These are phyloP conservation scores for Spathaspora sp. DNA, from an alignment of 1,139 yeast species.

Conservation along the genomic window DNA sequence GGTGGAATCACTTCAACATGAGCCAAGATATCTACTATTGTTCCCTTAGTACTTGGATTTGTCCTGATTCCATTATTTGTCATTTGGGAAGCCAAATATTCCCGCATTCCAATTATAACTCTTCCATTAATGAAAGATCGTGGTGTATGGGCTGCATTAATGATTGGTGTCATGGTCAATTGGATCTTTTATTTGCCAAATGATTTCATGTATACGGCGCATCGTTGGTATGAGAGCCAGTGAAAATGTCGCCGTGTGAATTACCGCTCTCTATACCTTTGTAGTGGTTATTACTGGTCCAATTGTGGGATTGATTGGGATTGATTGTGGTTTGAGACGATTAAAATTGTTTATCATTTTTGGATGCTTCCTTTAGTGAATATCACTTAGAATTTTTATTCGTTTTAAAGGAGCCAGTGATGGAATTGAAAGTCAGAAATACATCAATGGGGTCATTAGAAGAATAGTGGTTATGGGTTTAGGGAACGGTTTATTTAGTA, in stretches of 20 bases:
- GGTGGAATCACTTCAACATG: constrained; percentile 32
- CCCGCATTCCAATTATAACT: constrained; percentile 62
- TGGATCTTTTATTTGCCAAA: constrained; percentile 24
- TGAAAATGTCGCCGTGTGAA: constrained; percentile 62
- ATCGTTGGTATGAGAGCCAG: constrained; percentile 61
- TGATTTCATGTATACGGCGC: constrained; percentile 47
- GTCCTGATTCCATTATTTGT: constrained; percentile 53
- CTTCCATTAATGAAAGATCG: constrained; percentile 57
- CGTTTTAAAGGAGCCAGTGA: constrained; percentile 30
- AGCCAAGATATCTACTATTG: constrained; percentile 54
- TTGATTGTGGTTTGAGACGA: constrained; percentile 54
- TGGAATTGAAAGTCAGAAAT: constrained; percentile 23
- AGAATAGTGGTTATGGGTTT: constrained; percentile 65
- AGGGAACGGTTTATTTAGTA: constrained; percentile 63
- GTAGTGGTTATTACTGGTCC: constrained; percentile 61
- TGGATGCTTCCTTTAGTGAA: constrained; percentile 38
- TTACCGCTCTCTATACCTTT: constrained; percentile 24
- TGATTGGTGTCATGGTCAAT: constrained; percentile 53
- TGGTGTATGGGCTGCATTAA: constrained; percentile 54
- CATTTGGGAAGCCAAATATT: constrained; percentile 52
- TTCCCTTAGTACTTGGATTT: constrained; percentile 64
- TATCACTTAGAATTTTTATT: constrained; percentile 29
- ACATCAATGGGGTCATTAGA: constrained; percentile 60
- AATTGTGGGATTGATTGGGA: constrained; percentile 61
- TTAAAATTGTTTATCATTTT: constrained; percentile 59